Conservation (phyloP, 768 basidiomycete species). For the Russula vinacea region DNA sequence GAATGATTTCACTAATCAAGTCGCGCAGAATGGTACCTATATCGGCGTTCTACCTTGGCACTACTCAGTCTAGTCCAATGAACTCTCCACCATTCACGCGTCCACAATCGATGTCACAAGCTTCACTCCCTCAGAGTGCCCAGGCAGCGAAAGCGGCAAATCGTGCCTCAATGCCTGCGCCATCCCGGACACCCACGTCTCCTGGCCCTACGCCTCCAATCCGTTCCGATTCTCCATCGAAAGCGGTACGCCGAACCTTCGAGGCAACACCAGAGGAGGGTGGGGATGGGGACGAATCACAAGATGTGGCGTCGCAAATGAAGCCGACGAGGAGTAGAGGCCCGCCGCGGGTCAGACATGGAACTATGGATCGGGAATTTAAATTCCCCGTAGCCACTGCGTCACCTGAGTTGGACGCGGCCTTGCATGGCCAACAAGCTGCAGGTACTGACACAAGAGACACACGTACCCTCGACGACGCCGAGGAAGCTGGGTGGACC, state of each 20-base stretch:
- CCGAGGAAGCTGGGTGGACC: constrained; percentile 19
- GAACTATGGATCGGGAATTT: constrained; percentile 77
- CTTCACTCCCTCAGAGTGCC: constrained; percentile 43
- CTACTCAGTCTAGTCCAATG: constrained; percentile 50
- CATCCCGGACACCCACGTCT: constrained; percentile 45
- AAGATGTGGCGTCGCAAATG: constrained; percentile 30
- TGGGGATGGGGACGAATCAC: constrained; percentile 38
- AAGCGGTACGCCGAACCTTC: constrained; percentile 35
- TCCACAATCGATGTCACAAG: constrained; percentile 77
- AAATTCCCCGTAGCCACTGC: constrained; percentile 51
- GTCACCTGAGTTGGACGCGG: neutral
- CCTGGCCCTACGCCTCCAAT: constrained; percentile 42
- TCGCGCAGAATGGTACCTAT: constrained; percentile 83
- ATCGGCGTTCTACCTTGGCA: constrained; percentile 75
- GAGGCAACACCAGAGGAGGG: constrained; percentile 55
- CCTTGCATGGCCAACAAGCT: neutral
- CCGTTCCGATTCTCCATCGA: constrained; percentile 31
- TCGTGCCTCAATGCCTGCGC: constrained; percentile 67
- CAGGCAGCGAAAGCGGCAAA: constrained; percentile 41
- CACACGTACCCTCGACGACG: neutral
- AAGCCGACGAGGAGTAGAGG: constrained; percentile 28
- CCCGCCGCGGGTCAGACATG: constrained; percentile 42
- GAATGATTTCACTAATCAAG: constrained; percentile 12
- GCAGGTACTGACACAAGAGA: neutral
- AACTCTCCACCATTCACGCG: constrained; percentile 43